Percentiles rank a stretch among this genome's conserved stretches.
phyloP scores from a whole-genome alignment of 176 grass and related monocot species.

The Luzula sylvatica region DNA sequence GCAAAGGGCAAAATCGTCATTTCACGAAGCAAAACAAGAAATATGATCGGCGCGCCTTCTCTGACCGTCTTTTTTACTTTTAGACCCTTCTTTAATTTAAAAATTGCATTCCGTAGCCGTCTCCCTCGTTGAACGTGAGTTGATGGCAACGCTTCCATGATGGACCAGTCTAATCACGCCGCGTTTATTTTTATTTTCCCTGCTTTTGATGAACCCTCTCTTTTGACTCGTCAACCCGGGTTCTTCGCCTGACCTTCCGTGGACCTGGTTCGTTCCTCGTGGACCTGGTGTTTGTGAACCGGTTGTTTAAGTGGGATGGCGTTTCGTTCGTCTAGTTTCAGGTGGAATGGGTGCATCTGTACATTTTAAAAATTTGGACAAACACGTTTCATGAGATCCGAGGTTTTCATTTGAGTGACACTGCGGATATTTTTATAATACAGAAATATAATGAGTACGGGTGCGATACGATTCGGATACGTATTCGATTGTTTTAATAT shows the following conservation, averaged over 20 bases:
- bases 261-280: not conserved
- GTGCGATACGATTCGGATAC: too few species aligned
- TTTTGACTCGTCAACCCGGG: not conserved
- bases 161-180: not conserved
- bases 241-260: not conserved
- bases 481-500: too few species aligned
- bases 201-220: conserved; percentile 1
- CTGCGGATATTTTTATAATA: too few species aligned
- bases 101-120: too few species aligned
- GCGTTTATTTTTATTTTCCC: not conserved
- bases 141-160: not conserved
- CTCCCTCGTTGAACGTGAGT: conserved; percentile 8
- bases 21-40: not conserved
- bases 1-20: not conserved
- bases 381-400: too few species aligned
- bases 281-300: too few species aligned
- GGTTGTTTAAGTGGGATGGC: too few species aligned
- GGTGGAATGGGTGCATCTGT: too few species aligned
- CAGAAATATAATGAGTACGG: too few species aligned
- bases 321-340: too few species aligned
- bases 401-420: too few species aligned
- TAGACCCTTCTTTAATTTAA: not conserved
- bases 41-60: conserved; percentile 5
- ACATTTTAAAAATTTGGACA: too few species aligned
- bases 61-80: not conserved